Evolutionary conservation across 352 stramenopile genomes (phyloP).

Genomic region (Phytophthora sojae): DNA sequence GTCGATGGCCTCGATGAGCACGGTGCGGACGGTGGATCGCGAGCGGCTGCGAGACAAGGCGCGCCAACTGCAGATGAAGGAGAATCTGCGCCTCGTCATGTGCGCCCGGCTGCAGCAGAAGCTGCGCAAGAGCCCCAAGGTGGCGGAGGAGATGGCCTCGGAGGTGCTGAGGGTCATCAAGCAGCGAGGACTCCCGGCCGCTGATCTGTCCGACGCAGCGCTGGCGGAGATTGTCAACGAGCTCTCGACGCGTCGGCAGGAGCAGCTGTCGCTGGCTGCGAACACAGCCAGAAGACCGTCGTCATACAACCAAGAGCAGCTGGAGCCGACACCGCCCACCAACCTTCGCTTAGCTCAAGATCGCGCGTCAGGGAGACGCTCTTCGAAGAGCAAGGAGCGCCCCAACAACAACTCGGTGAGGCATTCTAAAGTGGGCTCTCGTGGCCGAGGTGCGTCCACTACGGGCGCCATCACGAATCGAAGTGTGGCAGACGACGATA

Average conservation of each 20-base stretch:
- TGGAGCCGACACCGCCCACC: slow-evolving; percentile 1
- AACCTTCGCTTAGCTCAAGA: slow-evolving; percentile 8
- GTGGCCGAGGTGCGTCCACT: neutral
- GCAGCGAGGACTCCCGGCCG: slow-evolving; percentile 43
- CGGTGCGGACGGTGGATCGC: slow-evolving; percentile 67
- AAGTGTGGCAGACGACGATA: slow-evolving; percentile 45
- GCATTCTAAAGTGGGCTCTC: slow-evolving; percentile 4
- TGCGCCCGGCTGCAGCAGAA: slow-evolving; percentile 80
- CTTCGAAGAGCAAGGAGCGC: slow-evolving; percentile 35
- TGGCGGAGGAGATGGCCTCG: slow-evolving; percentile 67
- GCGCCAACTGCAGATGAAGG: slow-evolving; percentile 74
- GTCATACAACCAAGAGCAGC: slow-evolving; percentile 38
- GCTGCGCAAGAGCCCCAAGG: slow-evolving; percentile 67
- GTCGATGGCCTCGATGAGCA: slow-evolving; percentile 37
- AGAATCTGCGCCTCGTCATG: slow-evolving; percentile 70
- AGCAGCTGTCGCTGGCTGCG: slow-evolving; percentile 43
- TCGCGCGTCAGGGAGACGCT: slow-evolving; percentile 25
- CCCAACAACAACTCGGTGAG: slow-evolving; percentile 20
- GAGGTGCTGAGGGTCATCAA: slow-evolving; percentile 64
- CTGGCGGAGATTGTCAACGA: slow-evolving; percentile 54
- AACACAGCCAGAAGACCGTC: slow-evolving; percentile 7
- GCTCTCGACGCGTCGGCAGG: slow-evolving; percentile 40
- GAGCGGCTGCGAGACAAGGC: slow-evolving; percentile 78
- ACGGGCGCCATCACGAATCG: slow-evolving; percentile 3
- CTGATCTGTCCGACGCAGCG: slow-evolving; percentile 50